Evolutionary conservation across 2,329 filamentous ascomycete genomes (phyloP), one percentile per base, ranked within the genome.

Genomic region (Cercospora zeina): DNA sequence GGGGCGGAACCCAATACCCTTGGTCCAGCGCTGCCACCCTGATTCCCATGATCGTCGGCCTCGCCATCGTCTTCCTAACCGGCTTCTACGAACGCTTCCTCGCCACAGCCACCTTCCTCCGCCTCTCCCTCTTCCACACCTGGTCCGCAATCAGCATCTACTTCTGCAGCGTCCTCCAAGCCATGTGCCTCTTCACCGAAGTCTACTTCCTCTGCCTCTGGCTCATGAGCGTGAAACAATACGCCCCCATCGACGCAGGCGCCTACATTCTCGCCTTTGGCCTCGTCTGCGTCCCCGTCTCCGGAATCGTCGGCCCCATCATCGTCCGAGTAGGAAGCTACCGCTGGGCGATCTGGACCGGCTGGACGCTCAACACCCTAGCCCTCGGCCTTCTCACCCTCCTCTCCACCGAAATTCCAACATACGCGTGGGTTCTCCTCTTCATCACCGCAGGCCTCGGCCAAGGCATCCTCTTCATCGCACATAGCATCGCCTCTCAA

Each of bases 161-260:
- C 63, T 51, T 72, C 36, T 71, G 71, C 42, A 69, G 67, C 1
- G 67, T 73, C 16, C 49, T 76, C 3, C 71, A 74, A 39, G 73
- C 71, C 1, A 62, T 73, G 10, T 66, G 76, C 47, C 63, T 73
- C 11, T 73, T 67, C 63, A 56, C 61, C 6, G 65, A 77, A 27
- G 67, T 77, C 2, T 80, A 80, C 70, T 80, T 77, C 62, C 67
- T 78, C n/a, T 74, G 74, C 2, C 72, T 79, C 3, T 80, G 77
- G 67, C 77, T 76, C 61, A 71, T 79, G 62, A 75, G 74, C 8
- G 77, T 78, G 30, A 77, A 78, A 51, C 72, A 72, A 0, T 75
- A 75, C 68, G 68, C 71, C 2, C 75, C 77, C 0, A 75, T 78
- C 33, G 65, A 76, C 5, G 65, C 77, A 5, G 77, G 77, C 19